Conservation (phyloP, 352 stramenopile genomes). For the Globisporangium paddicum region DNA sequence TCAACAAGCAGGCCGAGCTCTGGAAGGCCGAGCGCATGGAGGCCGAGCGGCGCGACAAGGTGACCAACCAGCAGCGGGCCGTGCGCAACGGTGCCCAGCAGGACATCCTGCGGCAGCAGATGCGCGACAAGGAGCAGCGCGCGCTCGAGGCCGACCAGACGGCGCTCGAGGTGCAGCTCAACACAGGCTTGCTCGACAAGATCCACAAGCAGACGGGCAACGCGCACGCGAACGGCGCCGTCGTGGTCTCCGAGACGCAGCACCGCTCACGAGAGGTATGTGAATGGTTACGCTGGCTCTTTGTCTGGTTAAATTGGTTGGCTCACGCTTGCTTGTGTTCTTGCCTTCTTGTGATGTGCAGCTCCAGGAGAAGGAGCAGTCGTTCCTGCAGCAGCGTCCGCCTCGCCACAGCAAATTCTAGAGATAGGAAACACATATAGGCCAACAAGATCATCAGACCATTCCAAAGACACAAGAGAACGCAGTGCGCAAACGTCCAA, state of each 20-base stretch:
- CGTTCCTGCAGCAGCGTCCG: conserved; percentile 30
- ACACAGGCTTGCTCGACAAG: conserved; percentile 61
- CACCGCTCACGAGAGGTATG: conserved; percentile 65
- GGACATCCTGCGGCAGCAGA: conserved; percentile 62
- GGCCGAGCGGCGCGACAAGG: conserved; percentile 45
- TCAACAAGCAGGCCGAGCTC: conserved; percentile 80
- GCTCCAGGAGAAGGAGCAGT: conserved; percentile 51
- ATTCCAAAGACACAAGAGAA: background rate
- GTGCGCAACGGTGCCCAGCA: conserved; percentile 56
- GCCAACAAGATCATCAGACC: background rate
- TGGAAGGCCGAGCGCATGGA: conserved; percentile 65
- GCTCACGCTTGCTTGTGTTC: background rate
- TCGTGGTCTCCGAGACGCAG: conserved; percentile 66
- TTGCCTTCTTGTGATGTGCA: conserved; percentile 11
- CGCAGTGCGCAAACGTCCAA: background rate
- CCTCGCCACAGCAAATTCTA: conserved; percentile 30
- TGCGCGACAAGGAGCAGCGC: conserved; percentile 56
- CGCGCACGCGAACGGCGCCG: conserved; percentile 35
- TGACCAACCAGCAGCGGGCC: conserved; percentile 45
- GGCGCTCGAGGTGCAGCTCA: conserved; percentile 66
- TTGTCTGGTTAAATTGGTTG: background rate
- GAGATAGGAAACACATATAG: background rate
- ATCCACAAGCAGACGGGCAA: conserved; percentile 49
- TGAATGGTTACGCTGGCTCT: background rate
- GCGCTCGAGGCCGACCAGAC: conserved; percentile 66